Base-by-base conservation (phyloP, 1,139 yeast species). In the Suhomyces yuchorum region DNA sequence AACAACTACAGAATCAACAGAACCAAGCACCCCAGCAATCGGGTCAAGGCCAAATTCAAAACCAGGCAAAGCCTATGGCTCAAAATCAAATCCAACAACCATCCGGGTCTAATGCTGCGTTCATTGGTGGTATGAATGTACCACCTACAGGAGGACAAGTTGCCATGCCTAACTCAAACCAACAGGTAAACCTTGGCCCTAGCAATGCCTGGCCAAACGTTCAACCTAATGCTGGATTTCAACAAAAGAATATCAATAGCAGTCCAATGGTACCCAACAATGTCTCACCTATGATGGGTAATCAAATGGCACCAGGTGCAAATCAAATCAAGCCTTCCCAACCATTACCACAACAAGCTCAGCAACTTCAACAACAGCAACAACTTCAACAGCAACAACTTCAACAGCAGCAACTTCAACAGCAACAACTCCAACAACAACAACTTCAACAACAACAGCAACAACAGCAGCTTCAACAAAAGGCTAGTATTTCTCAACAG, bases 1-100 rank as follows among this genome's bases (percentile, higher is more conserved):
- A 69, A 44, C 74, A 68, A 44, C 55, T 62, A 45, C 61, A 59
- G 39, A 60, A 57, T 28, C 67, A 62, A 40, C 66, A 51, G 30
- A 54, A 44, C 12, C 52, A 50, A 20, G 53, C 33, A 44, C 43
- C 7, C 14, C 40, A 42, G 24, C 48, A 37, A 18, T 8, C 24
- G 2, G 14, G 26, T 12, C 47, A 33, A 26, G 19, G 14, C 19
- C 33, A 30, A 30, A 5, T 30, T 8, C 34, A 30, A 9, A 30
- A 15, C 37, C 37, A 34, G n/a, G 43, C 22, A 28, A 34, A 34
- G 18, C 41, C 32, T n/a, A 17, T 22, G 23, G 14, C 19, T 14
- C 41, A 34, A 19, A 34, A 18, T 9, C 37, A 43, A 15, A 6
- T 9, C 22, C 35, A 24, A 22, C 30, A 30, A 15, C 37, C 32